Percentiles rank a stretch among this genome's conserved stretches.
These are phyloP conservation scores for Tetramitus jugosus DNA, from an alignment of 208 protist species.

Conservation along the genomic window DNA sequence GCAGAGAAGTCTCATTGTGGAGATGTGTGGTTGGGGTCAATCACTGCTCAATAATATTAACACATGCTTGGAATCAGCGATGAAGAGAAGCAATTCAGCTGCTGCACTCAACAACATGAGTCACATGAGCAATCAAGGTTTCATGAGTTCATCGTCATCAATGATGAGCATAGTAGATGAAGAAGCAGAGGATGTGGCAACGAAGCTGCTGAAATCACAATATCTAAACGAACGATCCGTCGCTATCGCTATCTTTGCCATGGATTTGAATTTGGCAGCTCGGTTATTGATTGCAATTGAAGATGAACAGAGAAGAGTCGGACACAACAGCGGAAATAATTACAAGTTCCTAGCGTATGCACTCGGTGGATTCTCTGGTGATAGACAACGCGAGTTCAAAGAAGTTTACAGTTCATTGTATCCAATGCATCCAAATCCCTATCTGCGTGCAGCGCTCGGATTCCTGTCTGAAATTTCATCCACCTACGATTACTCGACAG, in stretches of 20 bases:
- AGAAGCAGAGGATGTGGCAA: too few relatives aligned
- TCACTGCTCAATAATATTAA: too few relatives aligned
- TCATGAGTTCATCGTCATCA: too few relatives aligned
- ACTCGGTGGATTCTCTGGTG: background rate
- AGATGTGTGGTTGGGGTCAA: constrained; percentile 4
- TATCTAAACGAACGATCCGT: too few relatives aligned
- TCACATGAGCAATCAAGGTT: background rate
- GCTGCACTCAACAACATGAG: too few relatives aligned
- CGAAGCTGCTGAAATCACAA: too few relatives aligned
- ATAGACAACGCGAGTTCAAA: background rate
- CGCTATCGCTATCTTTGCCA: background rate
- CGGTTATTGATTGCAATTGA: background rate
- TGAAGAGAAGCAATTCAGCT: too few relatives aligned
- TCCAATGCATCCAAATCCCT: background rate
- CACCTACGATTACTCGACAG: background rate
- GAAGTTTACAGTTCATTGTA: background rate
- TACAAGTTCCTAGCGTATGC: constrained; percentile 17
- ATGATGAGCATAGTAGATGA: too few relatives aligned
- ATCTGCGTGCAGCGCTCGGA: constrained; percentile 1
- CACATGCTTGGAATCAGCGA: too few relatives aligned
- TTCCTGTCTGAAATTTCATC: background rate
- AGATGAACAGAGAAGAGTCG: too few relatives aligned
- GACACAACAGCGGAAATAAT: background rate
- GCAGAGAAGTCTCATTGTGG: background rate
- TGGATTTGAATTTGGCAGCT: constrained; percentile 1